Evolutionary conservation across 345 rosid species (phyloP).

Genomic region (Camelina laxa): DNA sequence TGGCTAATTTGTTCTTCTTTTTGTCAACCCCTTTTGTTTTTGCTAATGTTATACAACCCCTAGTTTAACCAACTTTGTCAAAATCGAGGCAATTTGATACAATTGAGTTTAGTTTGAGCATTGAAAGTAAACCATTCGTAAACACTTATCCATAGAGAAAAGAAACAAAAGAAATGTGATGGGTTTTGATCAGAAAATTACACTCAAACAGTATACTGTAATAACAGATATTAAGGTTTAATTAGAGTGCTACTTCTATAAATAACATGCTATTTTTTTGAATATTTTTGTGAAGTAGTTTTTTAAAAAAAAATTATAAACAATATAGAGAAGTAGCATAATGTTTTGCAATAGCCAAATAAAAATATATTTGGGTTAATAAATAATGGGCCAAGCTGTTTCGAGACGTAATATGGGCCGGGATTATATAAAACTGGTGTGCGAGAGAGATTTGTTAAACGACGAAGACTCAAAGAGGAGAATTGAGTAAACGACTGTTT

Average conservation of each 20-base stretch:
- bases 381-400: constrained; percentile 13
- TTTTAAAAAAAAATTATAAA: too few relatives aligned
- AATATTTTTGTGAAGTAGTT: too few relatives aligned
- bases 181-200: not conserved
- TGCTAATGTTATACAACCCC: constrained; percentile 20
- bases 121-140: not conserved
- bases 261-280: not conserved
- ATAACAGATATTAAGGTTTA: not conserved
- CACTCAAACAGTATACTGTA: not conserved
- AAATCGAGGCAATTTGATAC: not conserved
- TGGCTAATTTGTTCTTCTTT: constrained; percentile 1
- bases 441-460: not conserved
- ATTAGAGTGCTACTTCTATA: not conserved
- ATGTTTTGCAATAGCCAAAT: too few relatives aligned
- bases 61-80: not conserved
- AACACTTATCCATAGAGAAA: not conserved
- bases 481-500: not conserved
- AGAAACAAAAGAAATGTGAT: not conserved
- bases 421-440: not conserved
- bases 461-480: not conserved
- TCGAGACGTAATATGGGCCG: not conserved
- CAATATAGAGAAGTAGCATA: too few relatives aligned
- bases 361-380: too few relatives aligned
- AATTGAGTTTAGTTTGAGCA: not conserved
- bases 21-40: constrained; percentile 20